phyloP scores from a whole-genome alignment of 805 yeast species.

The Myxozyma nipponensis region DNA sequence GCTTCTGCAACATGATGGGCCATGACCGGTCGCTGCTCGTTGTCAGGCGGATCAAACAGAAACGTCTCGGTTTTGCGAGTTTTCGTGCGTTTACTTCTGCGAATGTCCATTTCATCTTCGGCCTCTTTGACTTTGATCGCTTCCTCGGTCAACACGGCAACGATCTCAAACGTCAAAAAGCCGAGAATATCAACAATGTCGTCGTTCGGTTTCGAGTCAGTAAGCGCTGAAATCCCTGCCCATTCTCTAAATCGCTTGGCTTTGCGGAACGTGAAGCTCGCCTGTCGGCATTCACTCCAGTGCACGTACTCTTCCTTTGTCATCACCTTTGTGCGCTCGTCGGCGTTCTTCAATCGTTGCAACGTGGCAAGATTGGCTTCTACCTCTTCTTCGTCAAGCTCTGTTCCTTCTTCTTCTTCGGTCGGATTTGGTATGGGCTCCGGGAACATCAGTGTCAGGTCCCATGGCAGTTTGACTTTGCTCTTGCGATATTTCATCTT shows the following conservation, averaged over 20 bases:
- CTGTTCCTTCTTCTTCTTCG: conserved; percentile 44
- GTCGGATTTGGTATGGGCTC: conserved; percentile 76
- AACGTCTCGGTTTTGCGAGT: conserved; percentile 49
- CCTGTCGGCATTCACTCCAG: conserved; percentile 98
- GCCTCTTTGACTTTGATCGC: conserved; percentile 75
- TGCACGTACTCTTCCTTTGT: conserved; percentile 96
- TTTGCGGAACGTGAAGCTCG: conserved; percentile 91
- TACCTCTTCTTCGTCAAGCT: conserved; percentile 74
- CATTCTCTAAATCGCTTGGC: conserved; percentile 93
- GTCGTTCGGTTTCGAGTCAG: conserved; percentile 90
- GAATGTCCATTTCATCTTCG: conserved; percentile 50
- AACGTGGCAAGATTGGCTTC: conserved; percentile 87
- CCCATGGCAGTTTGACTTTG: conserved; percentile 90
- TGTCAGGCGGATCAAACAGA: conserved; percentile 85
- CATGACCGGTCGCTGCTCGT: conserved; percentile 68
- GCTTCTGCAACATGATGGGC: conserved; percentile 86
- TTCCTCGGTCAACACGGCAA: conserved; percentile 87
- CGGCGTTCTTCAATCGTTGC: conserved; percentile 85
- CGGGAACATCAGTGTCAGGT: conserved; percentile 84
- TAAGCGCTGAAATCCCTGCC: conserved; percentile 80
- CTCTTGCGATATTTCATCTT: conserved; percentile 63
- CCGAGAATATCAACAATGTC: conserved; percentile 96
- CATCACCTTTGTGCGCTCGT: conserved; percentile 89
- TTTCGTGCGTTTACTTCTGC: conserved; percentile 39
- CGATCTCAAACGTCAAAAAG: conserved; percentile 92